Percentiles rank a stretch among this genome's conserved stretches.
Evolutionary conservation across 2,329 filamentous ascomycete species (phyloP).

Genomic region (Pseudocercospora pini-densiflorae): DNA sequence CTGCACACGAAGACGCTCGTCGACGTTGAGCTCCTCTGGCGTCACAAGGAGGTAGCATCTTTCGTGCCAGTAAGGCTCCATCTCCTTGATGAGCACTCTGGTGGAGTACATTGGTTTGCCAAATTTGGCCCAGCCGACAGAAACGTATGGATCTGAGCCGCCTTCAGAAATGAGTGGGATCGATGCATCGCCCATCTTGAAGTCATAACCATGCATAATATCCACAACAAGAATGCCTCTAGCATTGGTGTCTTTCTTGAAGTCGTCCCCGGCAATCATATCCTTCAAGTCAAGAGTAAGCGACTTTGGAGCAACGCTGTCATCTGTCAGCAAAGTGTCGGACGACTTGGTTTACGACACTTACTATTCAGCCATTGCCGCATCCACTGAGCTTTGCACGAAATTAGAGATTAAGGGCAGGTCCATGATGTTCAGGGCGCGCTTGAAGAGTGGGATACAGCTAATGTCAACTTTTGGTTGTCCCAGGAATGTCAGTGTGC

Average conservation of each 20-base stretch:
- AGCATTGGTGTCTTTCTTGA: constrained; percentile 73
- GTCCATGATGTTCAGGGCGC: constrained; percentile 74
- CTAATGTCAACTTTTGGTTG: constrained; percentile 74
- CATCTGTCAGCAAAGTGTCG: neutral
- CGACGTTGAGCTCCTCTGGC: constrained; percentile 72
- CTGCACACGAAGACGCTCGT: constrained; percentile 66
- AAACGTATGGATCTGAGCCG: constrained; percentile 72
- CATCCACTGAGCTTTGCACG: constrained; percentile 74
- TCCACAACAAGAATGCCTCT: constrained; percentile 68
- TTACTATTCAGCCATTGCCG: constrained; percentile 70
- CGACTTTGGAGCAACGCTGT: constrained; percentile 70
- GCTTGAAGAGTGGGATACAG: constrained; percentile 71
- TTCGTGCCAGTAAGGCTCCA: constrained; percentile 73
- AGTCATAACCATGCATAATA: constrained; percentile 69
- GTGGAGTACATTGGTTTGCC: constrained; percentile 71
- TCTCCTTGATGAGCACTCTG: constrained; percentile 66
- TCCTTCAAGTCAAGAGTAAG: constrained; percentile 75
- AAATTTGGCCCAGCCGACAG: constrained; percentile 78
- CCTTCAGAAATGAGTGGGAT: constrained; percentile 62
- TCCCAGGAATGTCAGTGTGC: constrained; percentile 74
- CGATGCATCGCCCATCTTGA: constrained; percentile 71
- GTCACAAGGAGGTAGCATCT: constrained; percentile 71
- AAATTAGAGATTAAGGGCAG: constrained; percentile 75
- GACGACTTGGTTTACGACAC: neutral
- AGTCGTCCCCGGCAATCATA: constrained; percentile 77